A percentile compares a stretch with the other conserved stretches of the same genome.
Evolutionary conservation across 352 stramenopile genomes (phyloP).

Genomic region (Achlya hypogyna): DNA sequence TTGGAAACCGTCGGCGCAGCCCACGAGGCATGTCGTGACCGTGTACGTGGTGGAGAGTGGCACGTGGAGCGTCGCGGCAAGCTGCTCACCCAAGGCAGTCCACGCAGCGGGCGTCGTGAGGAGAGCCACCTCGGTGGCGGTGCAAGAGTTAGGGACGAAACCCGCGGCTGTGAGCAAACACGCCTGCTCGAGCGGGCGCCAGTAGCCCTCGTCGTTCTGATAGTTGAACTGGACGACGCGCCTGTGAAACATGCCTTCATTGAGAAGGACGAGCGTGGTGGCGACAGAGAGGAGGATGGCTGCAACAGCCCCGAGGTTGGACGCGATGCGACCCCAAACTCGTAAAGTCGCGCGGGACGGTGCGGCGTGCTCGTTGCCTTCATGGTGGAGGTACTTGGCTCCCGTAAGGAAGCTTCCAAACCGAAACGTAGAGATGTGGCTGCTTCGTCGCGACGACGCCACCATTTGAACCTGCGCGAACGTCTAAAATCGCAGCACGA

Average conservation of each 20-base stretch:
- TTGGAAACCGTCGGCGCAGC: background rate
- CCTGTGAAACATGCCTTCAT: background rate
- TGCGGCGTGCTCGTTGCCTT: no score
- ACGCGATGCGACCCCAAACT: background rate
- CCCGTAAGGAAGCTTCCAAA: no score
- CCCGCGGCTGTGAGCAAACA: background rate
- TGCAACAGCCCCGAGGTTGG: background rate
- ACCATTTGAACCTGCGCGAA: no score
- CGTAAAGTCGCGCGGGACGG: no score
- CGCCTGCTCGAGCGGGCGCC: background rate
- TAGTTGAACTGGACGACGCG: background rate
- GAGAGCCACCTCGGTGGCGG: background rate
- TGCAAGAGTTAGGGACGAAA: background rate
- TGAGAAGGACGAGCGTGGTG: background rate
- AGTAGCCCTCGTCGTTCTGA: background rate
- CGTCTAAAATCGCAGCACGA: no score
- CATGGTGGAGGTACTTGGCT: no score
- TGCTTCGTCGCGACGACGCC: no score
- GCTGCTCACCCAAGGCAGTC: background rate
- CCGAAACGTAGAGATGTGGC: no score
- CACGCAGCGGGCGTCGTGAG: background rate
- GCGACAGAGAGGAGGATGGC: background rate
- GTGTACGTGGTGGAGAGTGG: background rate
- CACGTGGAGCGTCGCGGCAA: background rate
- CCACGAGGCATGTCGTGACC: constrained; percentile 2